Conservation (phyloP, 768 basidiomycete species). For the Phallus indusiatus region DNA sequence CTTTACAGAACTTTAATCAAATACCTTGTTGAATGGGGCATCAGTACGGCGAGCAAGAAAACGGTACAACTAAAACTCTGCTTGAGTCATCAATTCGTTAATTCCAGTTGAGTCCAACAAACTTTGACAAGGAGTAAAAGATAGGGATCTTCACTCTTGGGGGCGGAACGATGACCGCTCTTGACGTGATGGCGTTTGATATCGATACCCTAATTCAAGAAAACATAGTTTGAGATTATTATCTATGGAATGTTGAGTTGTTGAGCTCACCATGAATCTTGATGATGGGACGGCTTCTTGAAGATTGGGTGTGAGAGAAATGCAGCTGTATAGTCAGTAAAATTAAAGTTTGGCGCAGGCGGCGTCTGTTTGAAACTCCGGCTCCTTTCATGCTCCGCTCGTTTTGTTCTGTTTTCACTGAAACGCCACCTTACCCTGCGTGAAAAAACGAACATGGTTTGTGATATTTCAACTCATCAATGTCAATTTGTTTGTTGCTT, state of each 20-base stretch:
- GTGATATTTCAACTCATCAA: slow-evolving; percentile 9
- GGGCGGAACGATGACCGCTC: slow-evolving; percentile 89
- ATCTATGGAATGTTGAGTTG: slow-evolving; percentile 4
- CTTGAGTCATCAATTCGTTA: slow-evolving; percentile 11
- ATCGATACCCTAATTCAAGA: slow-evolving; percentile 74
- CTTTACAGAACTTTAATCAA: too few relatives aligned
- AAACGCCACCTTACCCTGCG: slow-evolving; percentile 19
- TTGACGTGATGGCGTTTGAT: slow-evolving; percentile 96
- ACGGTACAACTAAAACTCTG: slow-evolving; percentile 85
- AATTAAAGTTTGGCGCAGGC: slow-evolving; percentile 25
- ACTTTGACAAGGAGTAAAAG: slow-evolving; percentile 97
- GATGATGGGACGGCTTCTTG: slow-evolving; percentile 30
- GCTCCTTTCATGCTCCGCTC: slow-evolving; percentile 12
- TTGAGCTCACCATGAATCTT: slow-evolving; percentile 71
- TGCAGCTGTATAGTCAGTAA: slow-evolving; percentile 50
- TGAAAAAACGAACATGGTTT: slow-evolving; percentile 13
- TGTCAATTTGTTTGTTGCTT: slow-evolving; percentile 9
- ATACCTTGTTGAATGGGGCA: slow-evolving; percentile 89
- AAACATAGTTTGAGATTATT: background rate
- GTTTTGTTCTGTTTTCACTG: slow-evolving; percentile 51
- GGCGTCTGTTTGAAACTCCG: background rate
- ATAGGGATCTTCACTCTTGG: slow-evolving; percentile 99
- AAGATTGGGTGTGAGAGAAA: slow-evolving; percentile 34
- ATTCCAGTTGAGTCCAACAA: slow-evolving; percentile 15
- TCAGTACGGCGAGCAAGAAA: slow-evolving; percentile 98